Conservation (phyloP, 23 red algal species). For the Gracilaria caudata region DNA sequence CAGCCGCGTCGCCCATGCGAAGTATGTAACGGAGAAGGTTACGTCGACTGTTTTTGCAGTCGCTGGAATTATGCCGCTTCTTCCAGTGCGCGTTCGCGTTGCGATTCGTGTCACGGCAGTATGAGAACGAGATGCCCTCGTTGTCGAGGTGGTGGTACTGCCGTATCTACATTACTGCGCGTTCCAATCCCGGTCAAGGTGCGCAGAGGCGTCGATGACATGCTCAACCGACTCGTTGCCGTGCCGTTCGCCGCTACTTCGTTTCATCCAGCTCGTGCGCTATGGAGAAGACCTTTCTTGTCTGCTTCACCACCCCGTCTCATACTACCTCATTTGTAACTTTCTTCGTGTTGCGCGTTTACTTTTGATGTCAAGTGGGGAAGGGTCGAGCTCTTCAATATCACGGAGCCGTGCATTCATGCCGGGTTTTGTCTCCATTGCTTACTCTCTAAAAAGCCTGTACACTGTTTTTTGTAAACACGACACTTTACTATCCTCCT, state of each 20-base stretch:
- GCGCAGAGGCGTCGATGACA: conserved; percentile 9
- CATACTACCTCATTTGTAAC: neutral
- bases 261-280: neutral
- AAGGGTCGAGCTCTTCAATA: neutral
- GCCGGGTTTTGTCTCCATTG: neutral
- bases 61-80: conserved; percentile 29
- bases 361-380: neutral
- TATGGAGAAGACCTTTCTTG: neutral
- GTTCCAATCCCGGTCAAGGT: conserved; percentile 23
- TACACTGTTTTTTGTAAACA: conserved; percentile 20
- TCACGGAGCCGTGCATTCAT: neutral
- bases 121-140: conserved; percentile 26
- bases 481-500: neutral
- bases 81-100: neutral
- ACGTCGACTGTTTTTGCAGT: conserved; percentile 30
- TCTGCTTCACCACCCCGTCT: neutral
- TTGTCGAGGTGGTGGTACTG: conserved; percentile 34
- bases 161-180: conserved; percentile 1
- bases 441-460: neutral
- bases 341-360: neutral
- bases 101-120: conserved; percentile 17
- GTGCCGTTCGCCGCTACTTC: neutral
- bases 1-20: conserved; percentile 27
- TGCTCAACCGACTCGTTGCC: conserved; percentile 2
- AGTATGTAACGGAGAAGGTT: conserved; percentile 18